Base-by-base conservation (phyloP, 805 yeast species). In the Ogataea siamensis region DNA sequence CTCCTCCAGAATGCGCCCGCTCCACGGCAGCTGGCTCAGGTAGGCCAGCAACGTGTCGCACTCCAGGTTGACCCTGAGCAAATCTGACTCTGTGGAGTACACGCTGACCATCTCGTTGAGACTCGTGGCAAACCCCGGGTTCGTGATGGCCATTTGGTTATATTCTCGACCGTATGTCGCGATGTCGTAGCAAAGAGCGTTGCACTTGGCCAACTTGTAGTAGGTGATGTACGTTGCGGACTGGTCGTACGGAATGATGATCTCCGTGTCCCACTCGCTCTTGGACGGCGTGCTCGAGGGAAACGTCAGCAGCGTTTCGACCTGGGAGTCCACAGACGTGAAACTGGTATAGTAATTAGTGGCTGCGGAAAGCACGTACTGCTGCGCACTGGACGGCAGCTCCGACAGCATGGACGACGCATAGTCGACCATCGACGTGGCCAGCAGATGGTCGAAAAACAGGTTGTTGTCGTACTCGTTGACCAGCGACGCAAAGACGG, bases 121-220 rank as follows among this genome's bases (percentile, higher is more conserved):
- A 14, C 33, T 31, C n/a, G 32, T 21, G 1, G 39, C 39, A 20
- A 34, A 34, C 8, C 29, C 39, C 2, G 43, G 39, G 18, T 34
- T 39, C 13, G 43, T 39, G 18, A 31, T 15, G 12, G 32, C 39
- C 37, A 37, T 23, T 10, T 13, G 10, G 35, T 42, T 42, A 32
- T 42, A 42, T 17, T 37, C 31, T 2, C 30, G 33, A 9, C 42
- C 46, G 17, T 34, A 37, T 6, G 42, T 31, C n/a, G 28, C 27
- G 7, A 34, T 29, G 21, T 42, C 46, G 27, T 26, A 34, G 12
- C 35, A 32, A 9, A 42, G 13, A 11, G 46, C 46, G 26, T 38
- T 38, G 28, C 46, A 42, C 18, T 30, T 14, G 17, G 46, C 46
- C 22, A 37, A 20, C 16, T 37, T 34, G 37, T 42, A 42, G 18